Percentiles rank a stretch among this genome's conserved stretches.
Conservation (phyloP, 1,139 yeast species). For the Yamadazyma atlantica region DNA sequence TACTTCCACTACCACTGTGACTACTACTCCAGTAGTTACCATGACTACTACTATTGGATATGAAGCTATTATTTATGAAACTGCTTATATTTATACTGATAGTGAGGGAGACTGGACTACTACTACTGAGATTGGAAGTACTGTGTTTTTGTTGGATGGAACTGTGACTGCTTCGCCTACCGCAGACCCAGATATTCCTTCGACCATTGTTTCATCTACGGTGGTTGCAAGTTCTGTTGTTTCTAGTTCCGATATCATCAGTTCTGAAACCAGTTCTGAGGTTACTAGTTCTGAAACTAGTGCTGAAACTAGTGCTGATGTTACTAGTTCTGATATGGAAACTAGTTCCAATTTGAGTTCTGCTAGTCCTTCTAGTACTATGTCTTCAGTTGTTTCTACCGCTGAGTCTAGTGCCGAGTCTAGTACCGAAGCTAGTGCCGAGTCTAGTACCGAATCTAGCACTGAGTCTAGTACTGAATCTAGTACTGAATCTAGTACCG, state of each 20-base stretch:
- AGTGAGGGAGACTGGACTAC: slow-evolving; percentile 35
- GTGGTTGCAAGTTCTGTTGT: neutral
- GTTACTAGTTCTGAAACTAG: neutral
- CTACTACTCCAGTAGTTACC: slow-evolving; percentile 33
- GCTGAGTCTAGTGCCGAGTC: slow-evolving; percentile 1
- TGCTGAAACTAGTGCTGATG: slow-evolving; percentile 1
- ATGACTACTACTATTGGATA: slow-evolving; percentile 29
- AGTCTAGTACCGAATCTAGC: neutral
- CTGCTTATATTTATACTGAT: slow-evolving; percentile 36
- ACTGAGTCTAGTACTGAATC: neutral
- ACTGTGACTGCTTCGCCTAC: slow-evolving; percentile 12
- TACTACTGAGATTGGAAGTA: slow-evolving; percentile 26
- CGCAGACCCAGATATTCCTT: slow-evolving; percentile 2
- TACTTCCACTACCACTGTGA: slow-evolving; percentile 22
- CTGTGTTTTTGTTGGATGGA: slow-evolving; percentile 11
- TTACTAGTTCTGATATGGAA: neutral
- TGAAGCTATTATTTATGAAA: slow-evolving; percentile 30
- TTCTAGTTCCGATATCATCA: neutral
- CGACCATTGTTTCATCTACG: neutral
- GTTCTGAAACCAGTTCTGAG: neutral
- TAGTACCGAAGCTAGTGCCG: neutral
- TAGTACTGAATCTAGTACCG: neutral
- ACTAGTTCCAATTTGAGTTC: slow-evolving; percentile 1
- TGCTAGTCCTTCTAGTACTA: neutral
- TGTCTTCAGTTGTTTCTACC: neutral